Percentiles rank a stretch among this genome's conserved stretches.
phyloP scores from a whole-genome alignment of 768 basidiomycete genomes.

The Tremella fuciformis region DNA sequence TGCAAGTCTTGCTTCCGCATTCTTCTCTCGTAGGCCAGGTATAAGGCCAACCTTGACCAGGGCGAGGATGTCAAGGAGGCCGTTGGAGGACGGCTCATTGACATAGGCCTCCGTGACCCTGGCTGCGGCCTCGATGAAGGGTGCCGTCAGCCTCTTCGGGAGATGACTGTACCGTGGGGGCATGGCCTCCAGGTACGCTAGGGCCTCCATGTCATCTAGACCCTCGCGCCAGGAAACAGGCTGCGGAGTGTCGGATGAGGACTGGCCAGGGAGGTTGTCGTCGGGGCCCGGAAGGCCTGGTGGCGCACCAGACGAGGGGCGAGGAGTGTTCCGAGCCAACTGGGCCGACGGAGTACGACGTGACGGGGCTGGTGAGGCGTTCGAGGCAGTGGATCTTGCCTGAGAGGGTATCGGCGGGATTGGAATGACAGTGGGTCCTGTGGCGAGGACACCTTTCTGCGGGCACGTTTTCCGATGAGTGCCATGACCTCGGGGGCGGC shows the following conservation, averaged over 20 bases:
- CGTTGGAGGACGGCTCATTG: neutral
- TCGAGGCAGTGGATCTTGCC: no score
- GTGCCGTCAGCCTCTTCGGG: neutral
- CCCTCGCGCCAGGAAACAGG: no score
- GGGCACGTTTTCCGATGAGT: no score
- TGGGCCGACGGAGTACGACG: no score
- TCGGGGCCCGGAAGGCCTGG: neutral
- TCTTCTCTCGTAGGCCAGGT: neutral
- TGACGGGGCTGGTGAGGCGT: neutral
- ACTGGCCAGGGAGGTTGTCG: neutral
- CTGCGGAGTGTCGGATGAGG: neutral
- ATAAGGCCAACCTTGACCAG: slow-evolving; percentile 4
- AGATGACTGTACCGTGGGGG: slow-evolving; percentile 6
- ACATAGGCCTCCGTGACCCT: slow-evolving; percentile 4
- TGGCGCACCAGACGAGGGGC: no score
- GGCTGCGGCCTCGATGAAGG: slow-evolving; percentile 7
- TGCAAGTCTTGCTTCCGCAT: neutral
- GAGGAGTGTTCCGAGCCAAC: no score
- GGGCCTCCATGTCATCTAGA: neutral
- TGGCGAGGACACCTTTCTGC: no score
- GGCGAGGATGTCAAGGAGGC: slow-evolving; percentile 4
- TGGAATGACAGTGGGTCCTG: neutral
- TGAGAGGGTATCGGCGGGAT: neutral
- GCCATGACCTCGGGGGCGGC: no score
- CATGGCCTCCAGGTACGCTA: neutral